Evolutionary conservation across 2,329 filamentous ascomycete species (phyloP).

Genomic region (Septoria petroselini): DNA sequence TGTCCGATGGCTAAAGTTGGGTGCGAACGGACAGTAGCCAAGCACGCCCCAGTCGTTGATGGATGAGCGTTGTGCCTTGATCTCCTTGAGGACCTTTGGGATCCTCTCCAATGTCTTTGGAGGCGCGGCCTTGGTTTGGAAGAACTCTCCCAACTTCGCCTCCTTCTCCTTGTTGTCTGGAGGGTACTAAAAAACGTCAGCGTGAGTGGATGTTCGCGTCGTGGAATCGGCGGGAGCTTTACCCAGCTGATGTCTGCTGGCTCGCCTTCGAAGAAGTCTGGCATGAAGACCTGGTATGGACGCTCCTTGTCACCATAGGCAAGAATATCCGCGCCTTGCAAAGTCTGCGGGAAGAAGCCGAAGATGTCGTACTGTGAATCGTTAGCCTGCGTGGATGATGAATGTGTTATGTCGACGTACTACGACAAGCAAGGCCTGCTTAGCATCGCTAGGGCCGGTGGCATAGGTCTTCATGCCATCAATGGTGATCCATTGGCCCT

Average conservation of each 20-base stretch:
- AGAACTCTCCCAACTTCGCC: constrained; percentile 59
- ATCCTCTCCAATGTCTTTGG: constrained; percentile 56
- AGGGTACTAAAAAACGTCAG: constrained; percentile 21
- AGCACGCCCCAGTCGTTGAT: constrained; percentile 59
- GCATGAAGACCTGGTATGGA: constrained; percentile 83
- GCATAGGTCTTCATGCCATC: constrained; percentile 62
- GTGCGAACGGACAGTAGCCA: constrained; percentile 62
- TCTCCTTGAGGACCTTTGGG: constrained; percentile 54
- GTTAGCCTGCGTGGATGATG: not conserved
- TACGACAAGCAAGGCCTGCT: constrained; percentile 56
- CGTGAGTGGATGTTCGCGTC: not conserved
- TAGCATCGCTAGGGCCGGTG: constrained; percentile 52
- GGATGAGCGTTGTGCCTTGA: constrained; percentile 47
- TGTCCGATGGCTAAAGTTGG: constrained; percentile 40
- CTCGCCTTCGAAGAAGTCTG: constrained; percentile 82
- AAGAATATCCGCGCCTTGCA: constrained; percentile 63
- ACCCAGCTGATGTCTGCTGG: constrained; percentile 55
- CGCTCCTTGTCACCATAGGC: constrained; percentile 61
- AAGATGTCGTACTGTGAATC: constrained; percentile 56
- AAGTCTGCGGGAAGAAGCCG: constrained; percentile 61
- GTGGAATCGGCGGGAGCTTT: not conserved
- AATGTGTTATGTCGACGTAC: not conserved
- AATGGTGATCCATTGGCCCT: constrained; percentile 58
- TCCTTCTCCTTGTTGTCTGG: constrained; percentile 60
- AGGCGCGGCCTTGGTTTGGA: constrained; percentile 55